Base-by-base conservation (phyloP, 2,329 filamentous ascomycete genomes). In the Fusarium sp. region DNA sequence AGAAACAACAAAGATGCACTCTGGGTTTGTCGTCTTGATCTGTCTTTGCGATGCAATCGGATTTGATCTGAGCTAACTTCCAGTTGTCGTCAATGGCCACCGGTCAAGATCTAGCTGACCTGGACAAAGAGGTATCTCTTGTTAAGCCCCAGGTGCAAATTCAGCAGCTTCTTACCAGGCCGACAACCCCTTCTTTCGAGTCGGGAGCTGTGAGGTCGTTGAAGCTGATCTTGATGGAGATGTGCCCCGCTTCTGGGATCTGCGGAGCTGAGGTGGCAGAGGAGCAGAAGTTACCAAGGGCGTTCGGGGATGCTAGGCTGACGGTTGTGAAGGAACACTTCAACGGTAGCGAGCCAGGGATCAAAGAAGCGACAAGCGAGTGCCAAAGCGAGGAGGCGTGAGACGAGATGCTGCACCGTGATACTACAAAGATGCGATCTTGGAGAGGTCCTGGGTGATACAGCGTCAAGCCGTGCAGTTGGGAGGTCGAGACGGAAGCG, bases 391-490 rank as follows among this genome's bases (percentile, higher is more conserved):
- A 75, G 72, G 56, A 72, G 55, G 54, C 75, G 86, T 87, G 80
- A 82, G 84, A 88, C 86, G 84, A 84, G 84, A 85, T 85, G 84
- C 83, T 85, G 84, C 84, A 85, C 82, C 80, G 85, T 86, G 83
- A 85, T 85, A 87, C 85, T 84, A 79, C 79, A 83, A 83, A 84
- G 82, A 82, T 82, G 81, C 45, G 82, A 81, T 83, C 81, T 82
- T 83, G 83, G 82, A 80, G 81, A 63, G 80, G 79, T 80, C 80
- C 80, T 82, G 77, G 86, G 86, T 87, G 79, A 83, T 84, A 88
- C 86, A 80, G 80, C 83, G 86, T 86, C 82, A 83, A 82, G 84
- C 82, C 83, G 82, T 85, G 84, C 78, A 83, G 82, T 82, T 83
- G 80, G 81, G 80, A 80, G 82, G 81, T 83, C 82, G 82, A 82